These are phyloP conservation scores for Pyrenophora seminiperda DNA, from an alignment of 2,329 filamentous ascomycete genomes.

Conservation along the genomic window DNA sequence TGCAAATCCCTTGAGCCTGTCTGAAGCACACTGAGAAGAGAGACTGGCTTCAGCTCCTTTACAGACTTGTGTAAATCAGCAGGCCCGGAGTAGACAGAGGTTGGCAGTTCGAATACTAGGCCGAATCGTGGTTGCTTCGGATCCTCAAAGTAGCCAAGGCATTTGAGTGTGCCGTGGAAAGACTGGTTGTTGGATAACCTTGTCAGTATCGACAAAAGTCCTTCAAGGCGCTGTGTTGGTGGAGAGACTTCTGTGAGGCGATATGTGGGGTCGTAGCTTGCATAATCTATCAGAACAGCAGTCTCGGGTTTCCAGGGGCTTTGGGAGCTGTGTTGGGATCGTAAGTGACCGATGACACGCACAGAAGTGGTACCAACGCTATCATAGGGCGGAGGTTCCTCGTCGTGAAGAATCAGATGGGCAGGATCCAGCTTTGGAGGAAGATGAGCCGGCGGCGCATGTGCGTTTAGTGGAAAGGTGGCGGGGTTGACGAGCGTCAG, in stretches of 20 bases:
- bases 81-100: conserved; percentile 50
- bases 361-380: conserved; percentile 53
- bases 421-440: conserved; percentile 53
- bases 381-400: conserved; percentile 57
- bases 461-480: conserved; percentile 36
- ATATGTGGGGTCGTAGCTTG: conserved; percentile 55
- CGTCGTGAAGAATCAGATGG: conserved; percentile 52
- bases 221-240: conserved; percentile 53
- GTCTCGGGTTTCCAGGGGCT: conserved; percentile 52
- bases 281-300: conserved; percentile 74
- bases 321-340: conserved; percentile 40
- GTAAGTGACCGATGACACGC: conserved; percentile 54
- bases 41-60: conserved; percentile 50
- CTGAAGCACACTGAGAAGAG: conserved; percentile 55
- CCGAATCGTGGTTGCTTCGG: conserved; percentile 70
- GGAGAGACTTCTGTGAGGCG: conserved; percentile 54
- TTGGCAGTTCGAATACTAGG: conserved; percentile 75
- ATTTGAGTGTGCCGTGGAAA: conserved; percentile 59
- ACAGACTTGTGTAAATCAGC: conserved; percentile 60
- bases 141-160: conserved; percentile 74
- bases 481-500: conserved; percentile 52
- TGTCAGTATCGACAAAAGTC: conserved; percentile 43
- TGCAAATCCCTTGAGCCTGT: conserved; percentile 52
- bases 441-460: conserved; percentile 34
- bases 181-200: conserved; percentile 41